phyloP scores from a whole-genome alignment of 768 basidiomycete genomes.

The Lentinula aciculospora region DNA sequence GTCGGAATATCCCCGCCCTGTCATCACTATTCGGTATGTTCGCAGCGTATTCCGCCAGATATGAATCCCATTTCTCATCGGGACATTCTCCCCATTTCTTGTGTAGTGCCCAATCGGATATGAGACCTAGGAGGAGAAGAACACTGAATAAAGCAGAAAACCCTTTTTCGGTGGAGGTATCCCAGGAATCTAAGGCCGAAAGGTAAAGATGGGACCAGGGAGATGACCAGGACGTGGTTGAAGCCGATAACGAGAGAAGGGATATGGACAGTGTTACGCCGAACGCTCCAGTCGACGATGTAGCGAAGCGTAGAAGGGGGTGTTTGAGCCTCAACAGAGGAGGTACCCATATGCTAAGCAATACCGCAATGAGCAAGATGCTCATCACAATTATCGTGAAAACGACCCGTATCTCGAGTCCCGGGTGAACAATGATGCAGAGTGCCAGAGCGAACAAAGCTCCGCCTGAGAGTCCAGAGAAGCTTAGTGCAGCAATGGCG shows the following conservation, averaged over 20 bases:
- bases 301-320: conserved; percentile 41
- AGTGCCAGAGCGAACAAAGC: conserved; percentile 42
- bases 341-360: conserved; percentile 21
- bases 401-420: conserved; percentile 41
- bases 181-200: conserved; percentile 38
- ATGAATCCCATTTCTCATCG: conserved; percentile 72
- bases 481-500: conserved; percentile 41
- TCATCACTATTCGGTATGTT: conserved; percentile 48
- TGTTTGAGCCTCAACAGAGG: conserved; percentile 41
- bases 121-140: conserved; percentile 40
- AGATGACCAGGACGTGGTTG: conserved; percentile 50
- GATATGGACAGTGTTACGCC: conserved; percentile 49
- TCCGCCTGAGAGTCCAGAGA: conserved; percentile 49
- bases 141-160: conserved; percentile 53
- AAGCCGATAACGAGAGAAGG: conserved; percentile 31
- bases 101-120: conserved; percentile 50
- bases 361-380: conserved; percentile 31
- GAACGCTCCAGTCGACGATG: conserved; percentile 52
- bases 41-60: conserved; percentile 52
- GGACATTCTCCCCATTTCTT: conserved; percentile 60
- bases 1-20: conserved; percentile 54
- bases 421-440: conserved; percentile 50
- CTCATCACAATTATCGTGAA: conserved; percentile 31
- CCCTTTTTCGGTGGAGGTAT: conserved; percentile 48
- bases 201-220: conserved; percentile 61